phyloP scores from a whole-genome alignment of 345 rosid genomes.

The Acer saccharum region DNA sequence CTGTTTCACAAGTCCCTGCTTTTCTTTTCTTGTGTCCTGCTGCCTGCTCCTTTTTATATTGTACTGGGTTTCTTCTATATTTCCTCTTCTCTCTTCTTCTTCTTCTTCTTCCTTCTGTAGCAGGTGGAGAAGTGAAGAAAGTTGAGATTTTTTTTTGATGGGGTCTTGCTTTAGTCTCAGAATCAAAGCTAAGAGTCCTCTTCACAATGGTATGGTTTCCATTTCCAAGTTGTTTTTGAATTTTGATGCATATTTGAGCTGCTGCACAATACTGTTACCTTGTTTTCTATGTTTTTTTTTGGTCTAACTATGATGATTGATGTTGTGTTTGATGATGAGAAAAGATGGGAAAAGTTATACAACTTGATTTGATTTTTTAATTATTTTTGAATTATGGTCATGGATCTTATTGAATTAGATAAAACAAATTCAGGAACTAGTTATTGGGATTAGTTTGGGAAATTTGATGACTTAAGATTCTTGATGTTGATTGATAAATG shows the following conservation, averaged over 20 bases:
- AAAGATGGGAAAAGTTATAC: not conserved
- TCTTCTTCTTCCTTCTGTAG: not conserved
- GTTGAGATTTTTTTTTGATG: conserved; percentile 35
- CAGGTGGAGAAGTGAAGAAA: conserved; percentile 8
- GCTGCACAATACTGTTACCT: not conserved
- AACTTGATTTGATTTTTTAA: not conserved
- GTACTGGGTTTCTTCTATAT: not conserved
- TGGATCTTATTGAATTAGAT: not conserved
- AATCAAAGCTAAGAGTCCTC: conserved; percentile 53
- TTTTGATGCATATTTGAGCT: conserved; percentile 6
- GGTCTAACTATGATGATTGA: not conserved
- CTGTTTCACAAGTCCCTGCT: conserved; percentile 13
- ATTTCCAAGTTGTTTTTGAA: not conserved
- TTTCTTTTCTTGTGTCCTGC: not conserved
- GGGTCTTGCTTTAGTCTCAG: conserved; percentile 76
- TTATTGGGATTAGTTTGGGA: not conserved
- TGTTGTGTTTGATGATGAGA: conserved; percentile 15
- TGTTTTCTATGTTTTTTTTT: conserved; percentile 8
- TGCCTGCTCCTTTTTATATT: not conserved
- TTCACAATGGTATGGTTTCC: conserved; percentile 42
- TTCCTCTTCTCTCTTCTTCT: conserved; percentile 8
- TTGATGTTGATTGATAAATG: too few relatives aligned
- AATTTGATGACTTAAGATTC: not conserved
- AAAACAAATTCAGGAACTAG: too few relatives aligned
- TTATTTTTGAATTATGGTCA: not conserved